Evolutionary conservation across 495 filamentous ascomycete genomes (phyloP).

Genomic region (Daldinia caldariorum): DNA sequence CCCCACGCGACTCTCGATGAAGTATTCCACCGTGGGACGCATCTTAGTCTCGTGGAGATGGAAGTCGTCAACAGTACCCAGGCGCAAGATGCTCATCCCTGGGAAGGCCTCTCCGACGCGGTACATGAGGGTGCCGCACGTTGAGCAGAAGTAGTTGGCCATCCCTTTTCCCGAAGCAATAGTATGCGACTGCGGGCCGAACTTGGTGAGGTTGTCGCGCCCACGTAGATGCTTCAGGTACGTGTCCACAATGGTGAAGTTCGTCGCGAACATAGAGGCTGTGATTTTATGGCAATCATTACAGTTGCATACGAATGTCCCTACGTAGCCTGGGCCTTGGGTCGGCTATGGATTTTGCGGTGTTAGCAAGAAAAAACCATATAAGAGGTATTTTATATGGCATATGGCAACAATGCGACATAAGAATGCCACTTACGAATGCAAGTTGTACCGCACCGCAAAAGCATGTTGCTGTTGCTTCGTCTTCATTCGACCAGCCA

Average conservation of each 20-base stretch:
- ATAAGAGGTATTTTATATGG: constrained; percentile 2
- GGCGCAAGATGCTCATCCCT: constrained; percentile 56
- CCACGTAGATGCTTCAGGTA: constrained; percentile 60
- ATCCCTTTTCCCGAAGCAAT: constrained; percentile 56
- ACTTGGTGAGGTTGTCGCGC: constrained; percentile 55
- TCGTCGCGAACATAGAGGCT: constrained; percentile 67
- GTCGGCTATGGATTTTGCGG: constrained; percentile 47
- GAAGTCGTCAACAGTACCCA: constrained; percentile 67
- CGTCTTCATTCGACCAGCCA: constrained; percentile 47
- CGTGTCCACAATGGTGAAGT: constrained; percentile 59
- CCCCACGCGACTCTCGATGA: constrained; percentile 53
- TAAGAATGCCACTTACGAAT: constrained; percentile 51
- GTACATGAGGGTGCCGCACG: constrained; percentile 66
- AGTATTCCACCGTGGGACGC: constrained; percentile 57
- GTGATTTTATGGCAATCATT: constrained; percentile 67
- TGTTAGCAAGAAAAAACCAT: constrained; percentile 1
- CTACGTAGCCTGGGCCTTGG: constrained; percentile 54
- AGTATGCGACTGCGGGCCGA: constrained; percentile 51
- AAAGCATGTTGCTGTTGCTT: constrained; percentile 31
- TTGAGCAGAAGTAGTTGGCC: constrained; percentile 65
- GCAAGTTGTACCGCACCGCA: constrained; percentile 53
- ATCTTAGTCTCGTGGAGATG: constrained; percentile 61
- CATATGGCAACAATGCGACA: not conserved
- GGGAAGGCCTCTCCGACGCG: constrained; percentile 52
- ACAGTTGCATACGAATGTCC: constrained; percentile 67